phyloP scores from a whole-genome alignment of 2,329 filamentous ascomycete species.

The Plectosphaerella cucumerina region DNA sequence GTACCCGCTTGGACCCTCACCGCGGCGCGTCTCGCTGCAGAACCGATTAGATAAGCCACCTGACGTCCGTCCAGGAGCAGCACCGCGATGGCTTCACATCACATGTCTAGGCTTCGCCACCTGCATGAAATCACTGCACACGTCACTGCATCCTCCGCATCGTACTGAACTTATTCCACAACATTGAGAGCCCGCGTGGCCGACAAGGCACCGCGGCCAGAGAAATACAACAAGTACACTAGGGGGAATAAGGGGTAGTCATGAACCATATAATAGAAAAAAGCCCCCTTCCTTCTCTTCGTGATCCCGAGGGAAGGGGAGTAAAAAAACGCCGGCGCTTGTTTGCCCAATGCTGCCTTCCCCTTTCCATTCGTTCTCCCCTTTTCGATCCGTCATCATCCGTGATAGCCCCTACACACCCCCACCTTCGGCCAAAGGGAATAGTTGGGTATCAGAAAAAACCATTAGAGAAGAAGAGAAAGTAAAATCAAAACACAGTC shows the following conservation, averaged over 20 bases:
- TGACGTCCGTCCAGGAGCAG: too few relatives aligned
- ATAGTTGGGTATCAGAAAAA: slow-evolving; percentile 5
- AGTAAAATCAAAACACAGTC: slow-evolving; percentile 3
- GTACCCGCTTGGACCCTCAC: not conserved
- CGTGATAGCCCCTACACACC: slow-evolving; percentile 3
- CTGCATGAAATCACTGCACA: too few relatives aligned
- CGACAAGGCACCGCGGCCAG: not conserved
- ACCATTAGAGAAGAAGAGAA: slow-evolving; percentile 2
- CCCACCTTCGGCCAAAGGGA: not conserved
- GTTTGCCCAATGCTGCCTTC: not conserved
- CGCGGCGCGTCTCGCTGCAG: not conserved
- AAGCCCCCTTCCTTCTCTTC: not conserved
- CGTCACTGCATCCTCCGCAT: too few relatives aligned
- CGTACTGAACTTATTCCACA: too few relatives aligned
- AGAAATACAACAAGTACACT: not conserved
- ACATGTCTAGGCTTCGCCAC: too few relatives aligned
- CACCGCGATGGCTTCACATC: too few relatives aligned
- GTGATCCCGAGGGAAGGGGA: not conserved
- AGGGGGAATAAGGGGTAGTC: not conserved
- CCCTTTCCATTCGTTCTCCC: not conserved
- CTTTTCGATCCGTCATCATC: not conserved
- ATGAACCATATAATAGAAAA: not conserved
- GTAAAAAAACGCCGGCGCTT: slow-evolving; percentile 1
- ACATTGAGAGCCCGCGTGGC: not conserved
- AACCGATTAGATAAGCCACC: too few relatives aligned